Evolutionary conservation across 2,329 filamentous ascomycete species (phyloP).

Genomic region (Didymella segeticola): DNA sequence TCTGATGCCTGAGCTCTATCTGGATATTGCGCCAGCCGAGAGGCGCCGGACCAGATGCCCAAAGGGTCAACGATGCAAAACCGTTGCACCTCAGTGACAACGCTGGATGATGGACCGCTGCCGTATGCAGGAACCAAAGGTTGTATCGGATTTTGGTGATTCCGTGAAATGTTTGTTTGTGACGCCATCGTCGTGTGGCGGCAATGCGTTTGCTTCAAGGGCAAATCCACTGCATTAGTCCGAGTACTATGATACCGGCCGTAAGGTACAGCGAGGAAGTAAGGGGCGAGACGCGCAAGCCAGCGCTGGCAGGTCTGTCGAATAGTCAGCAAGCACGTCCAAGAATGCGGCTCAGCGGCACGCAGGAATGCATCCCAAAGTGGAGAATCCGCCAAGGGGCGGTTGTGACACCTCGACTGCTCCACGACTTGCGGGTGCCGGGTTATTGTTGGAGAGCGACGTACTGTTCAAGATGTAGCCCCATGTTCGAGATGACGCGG

Average conservation of each 20-base stretch:
- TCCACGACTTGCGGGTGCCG: no score
- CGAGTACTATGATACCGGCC: background rate
- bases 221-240: conserved; percentile 3
- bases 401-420: no score
- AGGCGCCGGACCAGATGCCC: no score
- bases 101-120: no score
- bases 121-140: no score
- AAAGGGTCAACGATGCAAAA: no score
- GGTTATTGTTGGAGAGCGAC: no score
- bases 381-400: background rate
- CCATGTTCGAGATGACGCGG: conserved; percentile 33
- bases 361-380: background rate
- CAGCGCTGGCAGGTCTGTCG: conserved; percentile 4
- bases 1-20: no score
- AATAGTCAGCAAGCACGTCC: conserved; percentile 3
- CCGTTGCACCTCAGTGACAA: no score
- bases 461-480: conserved; percentile 41
- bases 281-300: conserved; percentile 4
- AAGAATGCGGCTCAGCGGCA: conserved; percentile 1
- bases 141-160: no score
- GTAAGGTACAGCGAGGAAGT: conserved; percentile 7
- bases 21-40: no score
- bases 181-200: background rate
- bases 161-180: background rate
- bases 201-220: background rate